phyloP scores from a whole-genome alignment of 2,329 filamentous ascomycete species.

The Venturiaceae sp. region DNA sequence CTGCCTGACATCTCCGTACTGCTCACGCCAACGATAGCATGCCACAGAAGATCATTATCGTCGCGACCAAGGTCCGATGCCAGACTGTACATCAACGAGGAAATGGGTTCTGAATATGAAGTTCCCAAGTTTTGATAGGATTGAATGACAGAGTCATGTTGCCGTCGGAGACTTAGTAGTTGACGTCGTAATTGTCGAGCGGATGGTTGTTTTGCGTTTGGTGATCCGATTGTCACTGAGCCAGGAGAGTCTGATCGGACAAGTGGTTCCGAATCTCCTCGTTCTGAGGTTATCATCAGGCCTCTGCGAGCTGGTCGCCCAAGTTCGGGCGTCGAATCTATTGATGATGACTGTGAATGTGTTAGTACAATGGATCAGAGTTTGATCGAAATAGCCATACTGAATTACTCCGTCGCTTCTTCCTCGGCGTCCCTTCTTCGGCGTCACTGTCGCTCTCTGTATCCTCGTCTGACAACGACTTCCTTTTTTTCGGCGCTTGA shows the following conservation, averaged over 20 bases:
- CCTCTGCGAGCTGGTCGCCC: slow-evolving; percentile 48
- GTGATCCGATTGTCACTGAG: slow-evolving; percentile 23
- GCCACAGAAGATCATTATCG: slow-evolving; percentile 93
- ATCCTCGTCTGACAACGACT: slow-evolving; percentile 45
- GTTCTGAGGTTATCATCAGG: slow-evolving; percentile 28
- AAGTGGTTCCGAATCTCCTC: slow-evolving; percentile 21
- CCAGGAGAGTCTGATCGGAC: slow-evolving; percentile 28
- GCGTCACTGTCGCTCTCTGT: slow-evolving; percentile 53
- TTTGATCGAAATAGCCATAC: slow-evolving; percentile 38
- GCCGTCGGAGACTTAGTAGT: slow-evolving; percentile 63
- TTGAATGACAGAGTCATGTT: slow-evolving; percentile 67
- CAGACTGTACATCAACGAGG: slow-evolving; percentile 86
- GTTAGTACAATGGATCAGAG: background rate
- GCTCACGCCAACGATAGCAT: slow-evolving; percentile 89
- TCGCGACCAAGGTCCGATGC: slow-evolving; percentile 92
- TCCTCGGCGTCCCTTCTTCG: slow-evolving; percentile 65
- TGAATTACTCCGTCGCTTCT: slow-evolving; percentile 80
- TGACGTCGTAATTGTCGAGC: slow-evolving; percentile 62
- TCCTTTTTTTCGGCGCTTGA: slow-evolving; percentile 25
- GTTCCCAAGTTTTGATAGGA: slow-evolving; percentile 80
- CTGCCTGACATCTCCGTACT: slow-evolving; percentile 87
- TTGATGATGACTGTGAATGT: slow-evolving; percentile 49
- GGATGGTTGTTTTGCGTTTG: slow-evolving; percentile 48
- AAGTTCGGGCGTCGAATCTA: slow-evolving; percentile 53
- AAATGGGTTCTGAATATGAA: slow-evolving; percentile 90